Conservation (phyloP, 2,329 filamentous ascomycete genomes). For the Penicillium italicum region DNA sequence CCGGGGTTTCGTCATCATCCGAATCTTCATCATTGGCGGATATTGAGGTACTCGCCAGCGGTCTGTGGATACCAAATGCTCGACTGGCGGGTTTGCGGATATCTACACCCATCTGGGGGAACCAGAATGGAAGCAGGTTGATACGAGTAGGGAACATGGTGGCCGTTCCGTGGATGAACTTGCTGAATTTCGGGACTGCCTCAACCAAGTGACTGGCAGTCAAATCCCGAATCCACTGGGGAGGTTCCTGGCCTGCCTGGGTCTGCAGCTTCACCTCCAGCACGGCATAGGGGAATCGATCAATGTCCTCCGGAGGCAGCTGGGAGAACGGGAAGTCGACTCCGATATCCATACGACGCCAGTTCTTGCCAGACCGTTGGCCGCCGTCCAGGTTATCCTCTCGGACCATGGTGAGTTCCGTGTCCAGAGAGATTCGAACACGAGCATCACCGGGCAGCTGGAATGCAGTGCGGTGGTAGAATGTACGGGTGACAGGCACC, state of each 20-base stretch:
- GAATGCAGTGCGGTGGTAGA: conserved; percentile 97
- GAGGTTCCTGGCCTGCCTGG: conserved; percentile 88
- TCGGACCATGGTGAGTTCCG: conserved; percentile 88
- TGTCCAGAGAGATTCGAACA: conserved; percentile 94
- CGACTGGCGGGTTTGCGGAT: conserved; percentile 89
- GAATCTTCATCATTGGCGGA: conserved; percentile 74
- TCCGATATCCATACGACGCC: conserved; percentile 95
- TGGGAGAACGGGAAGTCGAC: conserved; percentile 94
- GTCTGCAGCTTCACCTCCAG: conserved; percentile 98
- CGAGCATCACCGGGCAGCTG: conserved; percentile 94
- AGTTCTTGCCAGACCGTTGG: conserved; percentile 76
- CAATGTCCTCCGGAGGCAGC: conserved; percentile 76
- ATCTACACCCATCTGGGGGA: conserved; percentile 96
- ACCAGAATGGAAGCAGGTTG: conserved; percentile 90
- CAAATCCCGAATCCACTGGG: conserved; percentile 92
- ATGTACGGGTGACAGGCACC: conserved; percentile 84
- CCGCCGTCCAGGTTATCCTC: conserved; percentile 91
- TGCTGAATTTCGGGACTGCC: conserved; percentile 98
- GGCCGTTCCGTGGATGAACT: conserved; percentile 95
- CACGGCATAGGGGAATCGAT: conserved; percentile 91
- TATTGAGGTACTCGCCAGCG: conserved; percentile 68
- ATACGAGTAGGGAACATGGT: conserved; percentile 83
- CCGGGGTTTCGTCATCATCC: conserved; percentile 57
- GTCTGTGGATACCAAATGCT: conserved; percentile 84
- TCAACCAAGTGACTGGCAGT: conserved; percentile 93